phyloP scores from a whole-genome alignment of 2,329 filamentous ascomycete species.

The Fusarium hainanense region DNA sequence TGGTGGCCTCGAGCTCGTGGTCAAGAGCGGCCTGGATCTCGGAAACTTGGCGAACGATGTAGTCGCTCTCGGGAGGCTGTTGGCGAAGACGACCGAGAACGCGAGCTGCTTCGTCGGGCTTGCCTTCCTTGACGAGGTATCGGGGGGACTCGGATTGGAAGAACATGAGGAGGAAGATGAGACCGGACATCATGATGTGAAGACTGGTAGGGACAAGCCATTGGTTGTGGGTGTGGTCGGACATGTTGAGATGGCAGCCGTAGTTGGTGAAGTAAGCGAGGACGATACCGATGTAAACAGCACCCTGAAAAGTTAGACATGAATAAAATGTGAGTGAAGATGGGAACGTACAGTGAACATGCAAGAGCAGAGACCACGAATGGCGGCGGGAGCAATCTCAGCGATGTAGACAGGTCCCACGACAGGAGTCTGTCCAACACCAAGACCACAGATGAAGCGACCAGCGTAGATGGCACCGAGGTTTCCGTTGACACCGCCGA shows the following conservation, averaged over 20 bases:
- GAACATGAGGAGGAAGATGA: slow-evolving; percentile 77
- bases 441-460: slow-evolving; percentile 73
- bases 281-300: slow-evolving; percentile 81
- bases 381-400: slow-evolving; percentile 74
- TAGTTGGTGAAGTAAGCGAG: slow-evolving; percentile 82
- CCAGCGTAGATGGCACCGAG: slow-evolving; percentile 71
- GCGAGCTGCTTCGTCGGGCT: slow-evolving; percentile 66
- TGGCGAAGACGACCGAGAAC: slow-evolving; percentile 69
- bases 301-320: slow-evolving; percentile 43
- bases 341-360: slow-evolving; percentile 51
- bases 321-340: rapidly evolving
- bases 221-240: slow-evolving; percentile 58
- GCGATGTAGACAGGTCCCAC: slow-evolving; percentile 78
- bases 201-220: slow-evolving; percentile 78
- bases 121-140: slow-evolving; percentile 73
- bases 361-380: slow-evolving; percentile 78
- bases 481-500: slow-evolving; percentile 60
- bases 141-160: slow-evolving; percentile 77
- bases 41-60: slow-evolving; percentile 70
- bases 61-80: slow-evolving; percentile 68
- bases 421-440: slow-evolving; percentile 74
- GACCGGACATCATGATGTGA: slow-evolving; percentile 79
- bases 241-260: slow-evolving; percentile 64
- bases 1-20: slow-evolving; percentile 77
- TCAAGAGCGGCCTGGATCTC: slow-evolving; percentile 74